Conservation (phyloP, 2,329 filamentous ascomycete genomes). For the Stachybotrys elegans region DNA sequence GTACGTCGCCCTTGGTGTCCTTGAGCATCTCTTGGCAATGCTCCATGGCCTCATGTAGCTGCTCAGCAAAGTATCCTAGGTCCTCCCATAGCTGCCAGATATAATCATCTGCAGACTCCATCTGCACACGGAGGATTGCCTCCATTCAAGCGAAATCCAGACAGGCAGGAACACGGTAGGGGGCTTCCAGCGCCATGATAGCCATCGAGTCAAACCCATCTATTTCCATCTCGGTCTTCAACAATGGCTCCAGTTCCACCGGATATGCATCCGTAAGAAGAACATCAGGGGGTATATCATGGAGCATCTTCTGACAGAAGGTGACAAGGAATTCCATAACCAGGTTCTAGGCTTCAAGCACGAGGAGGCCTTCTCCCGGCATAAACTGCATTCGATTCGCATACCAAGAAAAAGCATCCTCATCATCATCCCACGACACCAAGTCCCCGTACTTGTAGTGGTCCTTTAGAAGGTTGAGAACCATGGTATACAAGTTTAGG, state of each 20-base stretch:
- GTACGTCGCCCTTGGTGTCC: constrained; percentile 27
- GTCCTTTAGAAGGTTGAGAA: constrained; percentile 22
- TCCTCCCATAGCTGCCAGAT: constrained; percentile 53
- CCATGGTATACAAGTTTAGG: constrained; percentile 27
- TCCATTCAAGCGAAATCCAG: constrained; percentile 41
- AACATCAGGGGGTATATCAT: constrained; percentile 35
- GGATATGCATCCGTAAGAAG: constrained; percentile 22
- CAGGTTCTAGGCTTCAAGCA: constrained; percentile 46
- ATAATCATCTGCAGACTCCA: constrained; percentile 44
- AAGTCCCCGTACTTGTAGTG: constrained; percentile 30
- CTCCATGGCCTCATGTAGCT: constrained; percentile 35
- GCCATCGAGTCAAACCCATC: constrained; percentile 32
- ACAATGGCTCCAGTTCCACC: constrained; percentile 31
- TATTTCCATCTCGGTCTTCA: constrained; percentile 20
- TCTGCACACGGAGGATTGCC: constrained; percentile 36
- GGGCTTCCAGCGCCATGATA: constrained; percentile 40
- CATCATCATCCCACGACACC: constrained; percentile 24
- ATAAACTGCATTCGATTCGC: constrained; percentile 27
- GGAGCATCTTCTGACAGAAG: constrained; percentile 42
- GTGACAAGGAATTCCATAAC: constrained; percentile 43
- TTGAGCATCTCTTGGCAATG: constrained; percentile 39
- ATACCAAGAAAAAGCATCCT: constrained; percentile 32
- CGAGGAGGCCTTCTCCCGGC: constrained; percentile 41
- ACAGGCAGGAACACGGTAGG: constrained; percentile 43
- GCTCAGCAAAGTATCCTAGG: constrained; percentile 48